Base-by-base conservation (phyloP, 495 filamentous ascomycete species). In the Penicillium canariense region DNA sequence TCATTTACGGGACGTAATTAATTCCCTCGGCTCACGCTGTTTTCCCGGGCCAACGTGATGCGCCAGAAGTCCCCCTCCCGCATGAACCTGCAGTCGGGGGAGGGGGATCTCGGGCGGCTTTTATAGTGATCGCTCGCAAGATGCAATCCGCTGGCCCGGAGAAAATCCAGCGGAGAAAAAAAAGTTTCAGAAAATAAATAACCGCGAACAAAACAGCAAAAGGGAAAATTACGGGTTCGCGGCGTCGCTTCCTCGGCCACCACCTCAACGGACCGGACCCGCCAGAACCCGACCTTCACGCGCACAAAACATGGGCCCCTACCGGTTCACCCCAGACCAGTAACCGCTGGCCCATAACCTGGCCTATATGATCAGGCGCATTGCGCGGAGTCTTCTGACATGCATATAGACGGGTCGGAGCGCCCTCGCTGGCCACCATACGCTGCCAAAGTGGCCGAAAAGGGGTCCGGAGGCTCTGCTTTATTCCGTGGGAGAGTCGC, bases 211-310 rank as follows among this genome's bases (percentile, higher is more conserved):
- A 40, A 52, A 52, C 47, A 54, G 43, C 63, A 57, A 47, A 62
- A 54, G 60, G 67, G n/a, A 48, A 40, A 54, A 63, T 49, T 58
- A 54, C 46, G 35, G 38, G 40, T 52, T 55, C 44, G 39, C 50
- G 43, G 54, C 43, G 50, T 57, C 47, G 53, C 55, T 56, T 63
- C 56, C 48, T 61, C 59, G 64, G 54, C 56, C 60, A 62, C 58
- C 61, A 62, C 64, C 54, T 28, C 11, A 52, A 20, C 51, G 60
- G 42, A 59, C 46, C 54, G 38, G 65, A 65, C 56, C 62, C 62
- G 59, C 62, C 54, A 58, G 49, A 58, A 60, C 62, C 65, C 61
- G 65, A 62, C 35, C 52, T 60, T 53, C 51, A 25, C 50, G 18
- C 18, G 7, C 44, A 20, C 45, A 43, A 52, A 45, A 61, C 17